These are phyloP conservation scores for Macadamia integrifolia DNA, from an alignment of 164 flowering plant genomes.

Conservation along the genomic window DNA sequence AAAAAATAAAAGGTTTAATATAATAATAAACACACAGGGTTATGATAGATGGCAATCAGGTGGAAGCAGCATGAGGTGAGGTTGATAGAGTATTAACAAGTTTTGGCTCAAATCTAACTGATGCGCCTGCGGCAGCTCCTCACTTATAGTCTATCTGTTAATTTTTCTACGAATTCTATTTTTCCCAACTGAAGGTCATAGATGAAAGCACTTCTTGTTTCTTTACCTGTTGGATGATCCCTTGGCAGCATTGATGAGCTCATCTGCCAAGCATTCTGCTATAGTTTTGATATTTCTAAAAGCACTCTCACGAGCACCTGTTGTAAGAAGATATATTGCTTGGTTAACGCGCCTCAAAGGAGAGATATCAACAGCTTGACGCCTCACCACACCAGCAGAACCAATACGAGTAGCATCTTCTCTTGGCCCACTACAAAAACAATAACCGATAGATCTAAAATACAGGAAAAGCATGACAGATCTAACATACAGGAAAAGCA, in stretches of 20 bases:
- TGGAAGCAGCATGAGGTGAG: no score
- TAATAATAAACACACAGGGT: no score
- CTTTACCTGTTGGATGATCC: slow-evolving; percentile 25
- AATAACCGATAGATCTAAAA: not conserved
- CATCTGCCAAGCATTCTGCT: slow-evolving; percentile 32
- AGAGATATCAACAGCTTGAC: slow-evolving; percentile 33
- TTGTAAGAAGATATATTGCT: slow-evolving; percentile 26
- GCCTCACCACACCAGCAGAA: slow-evolving; percentile 32
- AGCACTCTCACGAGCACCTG: slow-evolving; percentile 33
- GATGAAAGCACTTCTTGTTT: no score
- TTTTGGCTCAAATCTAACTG: no score
- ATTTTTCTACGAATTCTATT: no score
- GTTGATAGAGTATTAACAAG: no score
- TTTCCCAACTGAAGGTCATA: no score
- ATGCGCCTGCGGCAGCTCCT: no score
- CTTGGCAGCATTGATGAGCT: slow-evolving; percentile 30
- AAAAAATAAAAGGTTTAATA: no score
- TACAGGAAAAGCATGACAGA: no score
- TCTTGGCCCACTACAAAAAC: slow-evolving; percentile 25
- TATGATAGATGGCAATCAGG: no score
- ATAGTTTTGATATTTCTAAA: slow-evolving; percentile 30
- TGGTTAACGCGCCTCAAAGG: slow-evolving; percentile 31
- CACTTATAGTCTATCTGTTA: no score
- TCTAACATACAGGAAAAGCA: not conserved
- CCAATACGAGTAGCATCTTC: slow-evolving; percentile 32